A percentile compares a stretch with the other conserved stretches of the same genome.
Conservation (phyloP, 805 yeast genomes). For the Hanseniaspora hatyaiensis region DNA sequence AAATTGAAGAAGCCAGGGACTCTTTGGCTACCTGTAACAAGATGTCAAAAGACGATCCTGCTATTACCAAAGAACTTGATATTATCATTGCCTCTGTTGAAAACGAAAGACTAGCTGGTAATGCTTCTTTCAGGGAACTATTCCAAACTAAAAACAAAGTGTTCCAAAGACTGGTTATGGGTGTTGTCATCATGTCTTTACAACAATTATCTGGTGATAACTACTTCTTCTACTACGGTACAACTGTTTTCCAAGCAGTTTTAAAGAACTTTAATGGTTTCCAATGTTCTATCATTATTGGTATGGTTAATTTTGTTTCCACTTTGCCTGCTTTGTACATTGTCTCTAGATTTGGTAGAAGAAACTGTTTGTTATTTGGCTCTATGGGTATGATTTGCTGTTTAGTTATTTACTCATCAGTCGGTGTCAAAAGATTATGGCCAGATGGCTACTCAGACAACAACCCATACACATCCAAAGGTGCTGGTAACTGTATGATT, state of each 20-base stretch:
- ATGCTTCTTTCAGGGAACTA: constrained; percentile 33
- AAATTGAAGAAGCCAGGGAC: constrained; percentile 41
- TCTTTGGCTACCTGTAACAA: constrained; percentile 46
- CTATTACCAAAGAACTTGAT: constrained; percentile 40
- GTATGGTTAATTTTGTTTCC: constrained; percentile 45
- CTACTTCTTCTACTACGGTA: constrained; percentile 54
- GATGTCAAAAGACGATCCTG: constrained; percentile 35
- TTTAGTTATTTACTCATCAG: constrained; percentile 39
- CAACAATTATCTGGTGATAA: constrained; percentile 56
- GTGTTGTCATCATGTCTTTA: constrained; percentile 44
- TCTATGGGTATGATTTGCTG: constrained; percentile 37
- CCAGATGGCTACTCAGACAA: constrained; percentile 32
- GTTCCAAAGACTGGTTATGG: constrained; percentile 35
- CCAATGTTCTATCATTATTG: constrained; percentile 44
- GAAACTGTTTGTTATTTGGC: constrained; percentile 37
- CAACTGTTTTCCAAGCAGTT: constrained; percentile 25
- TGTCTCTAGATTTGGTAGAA: constrained; percentile 42
- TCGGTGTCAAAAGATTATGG: constrained; percentile 41
- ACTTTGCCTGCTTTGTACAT: constrained; percentile 39
- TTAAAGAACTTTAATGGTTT: constrained; percentile 37
- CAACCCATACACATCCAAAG: constrained; percentile 21
- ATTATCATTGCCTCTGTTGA: constrained; percentile 46
- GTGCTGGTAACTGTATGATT: constrained; percentile 32
- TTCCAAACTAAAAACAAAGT: constrained; percentile 63
- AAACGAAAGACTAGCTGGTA: constrained; percentile 47